Base-by-base conservation (phyloP, 306 rosid genomes). In the Mimosa pudica region DNA sequence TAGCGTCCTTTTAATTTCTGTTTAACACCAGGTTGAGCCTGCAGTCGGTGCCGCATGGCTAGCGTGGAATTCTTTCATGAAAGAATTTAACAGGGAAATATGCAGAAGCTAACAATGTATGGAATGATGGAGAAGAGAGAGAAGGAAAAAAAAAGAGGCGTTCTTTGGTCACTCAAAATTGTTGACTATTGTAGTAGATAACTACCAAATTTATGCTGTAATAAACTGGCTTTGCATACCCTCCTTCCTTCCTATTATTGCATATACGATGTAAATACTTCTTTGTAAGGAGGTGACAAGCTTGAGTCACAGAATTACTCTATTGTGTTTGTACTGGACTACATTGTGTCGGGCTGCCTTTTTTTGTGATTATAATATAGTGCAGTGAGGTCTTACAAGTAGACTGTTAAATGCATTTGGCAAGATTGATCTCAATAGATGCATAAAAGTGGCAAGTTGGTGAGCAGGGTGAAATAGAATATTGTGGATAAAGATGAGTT, bases 11-110 rank as follows among this genome's bases (percentile, higher is more conserved):
- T 67, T 35, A 69, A 76, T 60, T 82, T 73, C 42, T 77, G 63
- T 45, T 66, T 47, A 70, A 76, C 49, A 36, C 48, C 89, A 92
- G 98, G 97, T 92, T 69, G 98, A 90, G 82, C 97, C 98, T 77
- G 98, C 98, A 11, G 89, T 92, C 44, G 98, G 98, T 4, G 98
- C 98, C 24, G 98, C 97, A 2, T 89, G 93, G 89, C 79, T 94
- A 63, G 98, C 97, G 48, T 90, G 97, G 94, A 94, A 89, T 81
- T 94, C 89, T 82, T 84, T 80, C 74, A 81, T 88, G 89, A 89
- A 91, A 70, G 92, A 90, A 75, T 82, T 82, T 84, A 80, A 79
- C 7, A 85, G 70, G 62, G 84, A 86, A 80, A 57, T 70, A 82
- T 75, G 76, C 47, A 79, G 83, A 61, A 48, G 88, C 76, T 90